phyloP scores from a whole-genome alignment of 2,329 filamentous ascomycete species.

The Lasiodiplodia hormozganensis region DNA sequence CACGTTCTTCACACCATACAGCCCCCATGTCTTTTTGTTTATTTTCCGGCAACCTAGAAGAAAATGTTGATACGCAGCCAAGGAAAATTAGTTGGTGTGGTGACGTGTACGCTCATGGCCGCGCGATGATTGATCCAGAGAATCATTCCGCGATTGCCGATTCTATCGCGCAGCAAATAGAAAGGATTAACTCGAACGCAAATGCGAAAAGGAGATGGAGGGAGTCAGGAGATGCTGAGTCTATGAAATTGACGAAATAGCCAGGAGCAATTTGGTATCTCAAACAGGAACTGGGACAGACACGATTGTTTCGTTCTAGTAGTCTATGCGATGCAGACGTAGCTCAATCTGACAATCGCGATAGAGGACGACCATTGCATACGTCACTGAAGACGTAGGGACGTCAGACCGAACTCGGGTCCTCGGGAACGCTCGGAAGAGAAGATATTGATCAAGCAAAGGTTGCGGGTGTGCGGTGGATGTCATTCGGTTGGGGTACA shows the following conservation, averaged over 20 bases:
- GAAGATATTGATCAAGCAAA: not conserved
- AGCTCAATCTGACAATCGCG: not conserved
- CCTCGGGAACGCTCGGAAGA: constrained; percentile 4
- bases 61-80: not conserved
- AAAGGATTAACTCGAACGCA: not conserved
- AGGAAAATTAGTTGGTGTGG: constrained; percentile 8
- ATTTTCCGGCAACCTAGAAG: not conserved
- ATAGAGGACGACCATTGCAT: not conserved
- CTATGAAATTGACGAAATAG: not conserved
- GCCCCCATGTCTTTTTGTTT: not conserved
- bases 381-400: not conserved
- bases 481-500: not conserved
- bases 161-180: not conserved
- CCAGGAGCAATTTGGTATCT: constrained; percentile 24
- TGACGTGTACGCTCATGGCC: not conserved
- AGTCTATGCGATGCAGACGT: not conserved
- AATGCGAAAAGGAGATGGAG: constrained; percentile 4
- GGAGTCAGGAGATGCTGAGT: not conserved
- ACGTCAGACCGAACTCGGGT: constrained; percentile 2
- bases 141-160: constrained; percentile 4
- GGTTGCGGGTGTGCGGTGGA: not conserved
- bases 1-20: not conserved
- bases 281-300: not conserved
- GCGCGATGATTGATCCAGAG: not conserved
- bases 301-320: not conserved